Conservation (phyloP, 2,329 filamentous ascomycete genomes). For the Hypoxylon sp. region DNA sequence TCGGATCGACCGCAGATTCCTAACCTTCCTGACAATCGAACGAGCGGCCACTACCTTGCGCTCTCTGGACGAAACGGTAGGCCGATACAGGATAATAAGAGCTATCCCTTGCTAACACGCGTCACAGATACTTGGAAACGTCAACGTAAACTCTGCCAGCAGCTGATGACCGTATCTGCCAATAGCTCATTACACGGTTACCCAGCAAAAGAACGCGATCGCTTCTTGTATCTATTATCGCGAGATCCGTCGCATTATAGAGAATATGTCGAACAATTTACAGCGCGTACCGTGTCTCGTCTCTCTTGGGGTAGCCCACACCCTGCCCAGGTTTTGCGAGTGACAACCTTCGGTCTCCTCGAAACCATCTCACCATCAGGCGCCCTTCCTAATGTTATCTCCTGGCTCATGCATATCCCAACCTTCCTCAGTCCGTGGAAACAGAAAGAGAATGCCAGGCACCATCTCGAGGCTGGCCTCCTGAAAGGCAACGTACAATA, state of each 20-base stretch:
- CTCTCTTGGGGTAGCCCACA: constrained; percentile 60
- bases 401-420: constrained; percentile 56
- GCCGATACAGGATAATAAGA: constrained; percentile 8
- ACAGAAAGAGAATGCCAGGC: constrained; percentile 56
- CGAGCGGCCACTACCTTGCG: constrained; percentile 60
- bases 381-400: constrained; percentile 57
- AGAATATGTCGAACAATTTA: constrained; percentile 62
- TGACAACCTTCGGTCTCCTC: constrained; percentile 60
- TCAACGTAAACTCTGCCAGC: constrained; percentile 59
- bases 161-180: constrained; percentile 56
- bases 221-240: constrained; percentile 58
- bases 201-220: constrained; percentile 58
- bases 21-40: constrained; percentile 61
- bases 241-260: constrained; percentile 57
- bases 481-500: constrained; percentile 54
- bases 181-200: constrained; percentile 56
- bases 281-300: constrained; percentile 58
- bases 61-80: constrained; percentile 58
- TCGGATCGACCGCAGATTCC: constrained; percentile 62
- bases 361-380: constrained; percentile 60
- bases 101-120: constrained; percentile 17
- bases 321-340: constrained; percentile 55
- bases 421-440: constrained; percentile 58
- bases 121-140: constrained; percentile 59
- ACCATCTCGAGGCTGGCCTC: constrained; percentile 55